These are phyloP conservation scores for Poa annua DNA, from an alignment of 176 grass and related monocot genomes.

Conservation along the genomic window DNA sequence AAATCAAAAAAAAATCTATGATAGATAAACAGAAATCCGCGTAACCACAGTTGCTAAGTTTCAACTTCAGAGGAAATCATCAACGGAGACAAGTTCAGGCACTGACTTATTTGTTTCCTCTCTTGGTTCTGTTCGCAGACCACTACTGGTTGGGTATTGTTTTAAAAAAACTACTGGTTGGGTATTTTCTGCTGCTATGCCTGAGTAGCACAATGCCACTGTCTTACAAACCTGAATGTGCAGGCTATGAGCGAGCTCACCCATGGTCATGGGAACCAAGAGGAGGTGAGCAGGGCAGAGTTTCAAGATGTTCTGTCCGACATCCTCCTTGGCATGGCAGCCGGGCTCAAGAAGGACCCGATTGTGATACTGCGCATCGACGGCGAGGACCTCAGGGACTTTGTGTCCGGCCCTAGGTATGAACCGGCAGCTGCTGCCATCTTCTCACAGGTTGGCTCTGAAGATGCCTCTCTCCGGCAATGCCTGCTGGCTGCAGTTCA, in stretches of 20 bases:
- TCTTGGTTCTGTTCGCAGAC: background rate
- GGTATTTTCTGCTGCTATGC: background rate
- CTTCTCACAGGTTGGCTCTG: slow-evolving; percentile 50
- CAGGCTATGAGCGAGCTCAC: slow-evolving; percentile 79
- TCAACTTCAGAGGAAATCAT: background rate
- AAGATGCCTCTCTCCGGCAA: slow-evolving; percentile 44
- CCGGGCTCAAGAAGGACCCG: slow-evolving; percentile 86
- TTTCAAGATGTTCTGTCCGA: slow-evolving; percentile 72
- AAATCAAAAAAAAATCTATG: background rate
- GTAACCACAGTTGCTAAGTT: background rate
- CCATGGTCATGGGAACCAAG: slow-evolving; percentile 70
- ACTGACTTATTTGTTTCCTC: background rate
- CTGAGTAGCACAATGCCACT: background rate
- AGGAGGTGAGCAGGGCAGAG: slow-evolving; percentile 76
- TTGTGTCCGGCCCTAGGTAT: slow-evolving; percentile 52
- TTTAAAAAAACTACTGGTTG: background rate
- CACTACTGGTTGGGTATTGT: no score
- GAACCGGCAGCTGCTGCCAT: slow-evolving; percentile 58
- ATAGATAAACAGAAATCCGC: background rate
- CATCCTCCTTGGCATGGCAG: slow-evolving; percentile 84
- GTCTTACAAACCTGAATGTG: slow-evolving; percentile 33
- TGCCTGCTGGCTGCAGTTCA: slow-evolving; percentile 57
- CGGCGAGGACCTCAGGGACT: slow-evolving; percentile 87
- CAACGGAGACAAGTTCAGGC: background rate
- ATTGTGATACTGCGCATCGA: slow-evolving; percentile 92